A percentile compares a stretch with the other conserved stretches of the same genome.
These are phyloP conservation scores for Trichomonascus vanleenenianus DNA, from an alignment of 805 yeast species.

Conservation along the genomic window DNA sequence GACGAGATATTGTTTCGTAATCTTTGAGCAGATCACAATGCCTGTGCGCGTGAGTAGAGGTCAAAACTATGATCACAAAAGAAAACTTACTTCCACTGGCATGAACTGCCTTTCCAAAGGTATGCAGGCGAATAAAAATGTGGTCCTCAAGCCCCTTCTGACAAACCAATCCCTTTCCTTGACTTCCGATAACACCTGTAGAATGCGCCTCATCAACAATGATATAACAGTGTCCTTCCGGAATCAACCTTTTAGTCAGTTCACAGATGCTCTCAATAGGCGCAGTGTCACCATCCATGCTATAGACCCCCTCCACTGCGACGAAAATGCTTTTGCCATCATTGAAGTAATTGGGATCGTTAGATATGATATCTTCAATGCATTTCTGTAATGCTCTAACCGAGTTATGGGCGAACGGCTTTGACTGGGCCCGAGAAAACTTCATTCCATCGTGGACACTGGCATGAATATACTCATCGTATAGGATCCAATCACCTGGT, in stretches of 20 bases:
- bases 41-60: conserved; percentile 1
- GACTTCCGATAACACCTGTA: conserved; percentile 81
- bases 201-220: conserved; percentile 90
- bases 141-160: conserved; percentile 12
- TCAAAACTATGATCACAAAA: too few relatives aligned
- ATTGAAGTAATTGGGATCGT: too few relatives aligned
- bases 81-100: conserved; percentile 12
- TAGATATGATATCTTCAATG: too few relatives aligned
- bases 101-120: conserved; percentile 22
- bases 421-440: conserved; percentile 11
- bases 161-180: conserved; percentile 52
- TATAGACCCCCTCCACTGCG: conserved; percentile 20
- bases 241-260: conserved; percentile 5
- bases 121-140: conserved; percentile 16
- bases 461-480: conserved; percentile 23
- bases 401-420: conserved; percentile 15
- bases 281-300: conserved; percentile 22
- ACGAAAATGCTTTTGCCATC: conserved; percentile 13
- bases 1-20: conserved; percentile 12
- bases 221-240: conserved; percentile 48
- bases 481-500: conserved; percentile 17
- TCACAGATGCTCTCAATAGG: conserved; percentile 10
- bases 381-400: conserved; percentile 4
- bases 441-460: conserved; percentile 23
- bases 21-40: conserved; percentile 13